Base-by-base conservation (phyloP, 2,329 filamentous ascomycete genomes). In the Cladosporium sp. region DNA sequence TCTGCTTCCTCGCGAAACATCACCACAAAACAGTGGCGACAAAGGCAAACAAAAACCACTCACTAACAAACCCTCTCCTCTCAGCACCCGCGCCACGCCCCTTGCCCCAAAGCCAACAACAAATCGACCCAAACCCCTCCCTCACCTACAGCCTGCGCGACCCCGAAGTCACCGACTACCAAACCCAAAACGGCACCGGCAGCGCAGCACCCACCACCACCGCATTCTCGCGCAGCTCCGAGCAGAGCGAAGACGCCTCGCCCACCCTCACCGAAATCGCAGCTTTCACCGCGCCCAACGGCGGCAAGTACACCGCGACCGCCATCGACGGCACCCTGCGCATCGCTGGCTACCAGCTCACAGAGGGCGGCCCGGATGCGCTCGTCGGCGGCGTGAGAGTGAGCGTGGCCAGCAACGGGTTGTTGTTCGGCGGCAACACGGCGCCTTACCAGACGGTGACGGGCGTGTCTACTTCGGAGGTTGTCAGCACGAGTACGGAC, bases 301-400 rank as follows among this genome's bases (percentile, higher is more conserved):
- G 54, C 46, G 63, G 63, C 14, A 39, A 53, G 30, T 65, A 59
- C 54, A 57, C 39, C 16, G 63, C 43, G 16, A 58, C 63, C 11
- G 25, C 25, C 43, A 43, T 65, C 28, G 56, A 32, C 43, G 54
- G 54, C 63, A 39, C 23, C 11, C 30, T 46, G 30, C 54, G 34
- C 54, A 59, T 65, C 32, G 63, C 63, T 6, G 63, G 63, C 63
- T 59, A 59, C 56, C 30, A n/a, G 30, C 46, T 58, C 13, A 28
- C 25, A 30, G 43, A 32, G 11, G 54, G 54, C 7, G 63, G 63
- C 8, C 63, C 54, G 16, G 54, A 58, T 16, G 54, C 43, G 43
- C 63, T 65, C 53, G 63, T 65, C 23, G 63, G 63, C 23, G 63
- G 63, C 30, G 46, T 58, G 32, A 28, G 57, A 54, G 65, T 58